Evolutionary conservation across 768 basidiomycete species (phyloP), one percentile per base, ranked within the genome.

Genomic region (Russula brevipes): DNA sequence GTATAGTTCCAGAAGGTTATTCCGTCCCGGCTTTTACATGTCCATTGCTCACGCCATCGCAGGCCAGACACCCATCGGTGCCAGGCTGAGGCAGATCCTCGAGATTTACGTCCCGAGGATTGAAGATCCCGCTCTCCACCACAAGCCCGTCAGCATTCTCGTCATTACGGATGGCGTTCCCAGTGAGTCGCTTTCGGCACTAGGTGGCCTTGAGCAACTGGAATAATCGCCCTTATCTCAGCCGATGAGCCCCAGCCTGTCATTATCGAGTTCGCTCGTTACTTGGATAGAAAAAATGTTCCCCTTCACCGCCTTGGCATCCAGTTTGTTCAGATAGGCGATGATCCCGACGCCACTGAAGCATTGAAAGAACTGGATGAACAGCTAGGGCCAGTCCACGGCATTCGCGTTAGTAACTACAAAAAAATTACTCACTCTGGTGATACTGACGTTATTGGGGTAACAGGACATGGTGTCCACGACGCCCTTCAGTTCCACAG

Each of bases 261-360:
- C 9, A 70, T 71, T 39, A 49, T 70, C 12, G 50, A 63, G 5
- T 61, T 53, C 8, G 70, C 70, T 10, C 61, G 64, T n/a, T 61
- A 65, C 64, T 69, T 77, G 16, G 76, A 77, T 55, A 54, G 57
- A 19, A 71, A 68, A 2, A 69, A 72, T 19, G 73, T 70, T 53
- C 73, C 75, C 1, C 60, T 73, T 38, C 70, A 69, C 41, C 73
- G 75, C 66, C 63, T 77, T 11, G 72, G 75, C 19, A 65, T 76
- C 14, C 75, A 77, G 50, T 77, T 80, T 51, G 67, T 80, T 14
- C 79, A 79, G 69, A 76, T 79, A 30, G 78, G 78, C 0, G 66
- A 73, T 39, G 70, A 69, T 17, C 31, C n/a, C 1, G 67, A 45
- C 38, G 75, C 76, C 7, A 58, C 74, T 5, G 70, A 69, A 56